A percentile compares a stretch with the other conserved stretches of the same genome.
These are phyloP conservation scores for Fusarium albosuccineum DNA, from an alignment of 2,329 filamentous ascomycete genomes.

Conservation along the genomic window DNA sequence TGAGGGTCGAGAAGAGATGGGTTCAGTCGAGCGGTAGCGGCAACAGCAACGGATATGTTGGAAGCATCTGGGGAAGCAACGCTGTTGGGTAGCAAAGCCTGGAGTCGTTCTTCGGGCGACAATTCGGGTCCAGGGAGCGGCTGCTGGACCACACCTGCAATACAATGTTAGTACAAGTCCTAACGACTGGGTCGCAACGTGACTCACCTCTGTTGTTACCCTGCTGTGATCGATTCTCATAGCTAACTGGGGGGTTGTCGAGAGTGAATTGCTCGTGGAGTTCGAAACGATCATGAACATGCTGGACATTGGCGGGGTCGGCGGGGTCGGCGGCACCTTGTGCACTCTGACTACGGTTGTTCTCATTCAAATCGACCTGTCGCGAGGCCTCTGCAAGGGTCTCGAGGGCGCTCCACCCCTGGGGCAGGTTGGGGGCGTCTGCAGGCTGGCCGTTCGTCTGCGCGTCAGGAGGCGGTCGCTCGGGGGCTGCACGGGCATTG, in stretches of 20 bases:
- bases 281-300: constrained; percentile 59
- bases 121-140: constrained; percentile 51
- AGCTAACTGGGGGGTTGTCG: constrained; percentile 66
- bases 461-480: constrained; percentile 46
- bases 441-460: constrained; percentile 48
- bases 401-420: constrained; percentile 84
- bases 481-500: constrained; percentile 57
- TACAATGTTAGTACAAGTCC: constrained; percentile 21
- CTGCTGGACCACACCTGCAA: constrained; percentile 37
- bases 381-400: constrained; percentile 90
- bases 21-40: constrained; percentile 68
- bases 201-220: constrained; percentile 42
- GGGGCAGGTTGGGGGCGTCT: constrained; percentile 55
- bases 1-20: constrained; percentile 68
- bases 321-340: constrained; percentile 50
- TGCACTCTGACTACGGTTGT: constrained; percentile 64
- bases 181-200: background rate
- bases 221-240: constrained; percentile 54
- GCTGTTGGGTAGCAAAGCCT: constrained; percentile 58
- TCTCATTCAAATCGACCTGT: constrained; percentile 77
- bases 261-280: constrained; percentile 71
- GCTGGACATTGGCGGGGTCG: constrained; percentile 41
- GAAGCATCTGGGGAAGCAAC: constrained; percentile 58
- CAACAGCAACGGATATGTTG: constrained; percentile 68
- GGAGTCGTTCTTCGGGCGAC: constrained; percentile 64